These are phyloP conservation scores for Apiospora pterosperma DNA, from an alignment of 2,329 filamentous ascomycete genomes.

Conservation along the genomic window DNA sequence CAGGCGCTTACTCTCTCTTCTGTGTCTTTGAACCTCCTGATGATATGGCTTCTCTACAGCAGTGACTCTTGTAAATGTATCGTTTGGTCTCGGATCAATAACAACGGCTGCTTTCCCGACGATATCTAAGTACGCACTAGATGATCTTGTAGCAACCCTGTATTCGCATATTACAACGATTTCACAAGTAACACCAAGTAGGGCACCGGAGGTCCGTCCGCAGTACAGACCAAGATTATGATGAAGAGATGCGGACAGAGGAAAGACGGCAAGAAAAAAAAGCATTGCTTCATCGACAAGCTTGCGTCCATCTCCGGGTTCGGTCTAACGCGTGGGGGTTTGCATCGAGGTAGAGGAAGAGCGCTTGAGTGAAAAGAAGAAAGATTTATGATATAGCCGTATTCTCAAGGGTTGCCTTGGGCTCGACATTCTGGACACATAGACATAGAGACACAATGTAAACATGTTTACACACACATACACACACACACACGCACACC, in stretches of 20 bases:
- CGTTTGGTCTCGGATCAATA: background rate
- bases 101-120: background rate
- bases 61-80: background rate
- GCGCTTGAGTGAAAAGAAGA: slow-evolving; percentile 33
- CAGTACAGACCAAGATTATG: background rate
- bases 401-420: slow-evolving; percentile 27
- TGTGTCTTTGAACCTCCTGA: background rate
- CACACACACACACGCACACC: too few species aligned
- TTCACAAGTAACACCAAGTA: background rate
- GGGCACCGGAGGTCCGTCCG: background rate
- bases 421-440: slow-evolving; percentile 34
- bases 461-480: slow-evolving; percentile 29
- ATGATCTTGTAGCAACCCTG: background rate
- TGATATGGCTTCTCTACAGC: background rate
- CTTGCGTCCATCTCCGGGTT: slow-evolving; percentile 23
- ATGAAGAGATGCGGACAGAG: background rate
- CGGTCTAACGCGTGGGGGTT: slow-evolving; percentile 25
- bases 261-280: background rate
- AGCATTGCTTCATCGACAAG: slow-evolving; percentile 15
- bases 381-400: slow-evolving; percentile 46
- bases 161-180: background rate
- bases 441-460: slow-evolving; percentile 24
- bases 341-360: slow-evolving; percentile 27
- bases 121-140: background rate
- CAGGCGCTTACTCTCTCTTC: background rate